These are phyloP conservation scores for Cyanidiococcus yangmingshanensis DNA, from an alignment of 23 red algal genomes.

Conservation along the genomic window DNA sequence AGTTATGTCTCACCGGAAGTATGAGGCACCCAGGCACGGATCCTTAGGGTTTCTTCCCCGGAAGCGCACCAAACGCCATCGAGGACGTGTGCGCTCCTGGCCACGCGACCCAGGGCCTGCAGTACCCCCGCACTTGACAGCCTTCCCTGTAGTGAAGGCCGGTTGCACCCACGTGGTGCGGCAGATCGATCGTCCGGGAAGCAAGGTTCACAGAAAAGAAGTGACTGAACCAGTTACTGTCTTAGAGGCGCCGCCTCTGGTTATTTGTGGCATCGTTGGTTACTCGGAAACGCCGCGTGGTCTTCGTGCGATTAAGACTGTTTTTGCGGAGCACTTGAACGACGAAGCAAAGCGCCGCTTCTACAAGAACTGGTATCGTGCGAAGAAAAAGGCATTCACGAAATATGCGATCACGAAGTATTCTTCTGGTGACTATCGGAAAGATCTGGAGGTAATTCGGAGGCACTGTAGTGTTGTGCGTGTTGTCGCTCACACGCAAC, in stretches of 20 bases:
- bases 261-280: slow-evolving; percentile 82
- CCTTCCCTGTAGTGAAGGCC: slow-evolving; percentile 88
- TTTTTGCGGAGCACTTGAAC: slow-evolving; percentile 93
- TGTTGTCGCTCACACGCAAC: slow-evolving; percentile 87
- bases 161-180: slow-evolving; percentile 96
- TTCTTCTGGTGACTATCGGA: slow-evolving; percentile 43
- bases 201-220: slow-evolving; percentile 97
- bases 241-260: slow-evolving; percentile 83
- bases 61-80: slow-evolving; percentile 57
- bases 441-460: slow-evolving; percentile 56
- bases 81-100: slow-evolving; percentile 86
- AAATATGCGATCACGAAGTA: slow-evolving; percentile 81
- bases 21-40: slow-evolving; percentile 85
- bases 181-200: slow-evolving; percentile 91
- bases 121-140: slow-evolving; percentile 78
- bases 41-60: slow-evolving; percentile 86
- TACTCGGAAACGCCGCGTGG: slow-evolving; percentile 96
- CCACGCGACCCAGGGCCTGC: slow-evolving; percentile 85
- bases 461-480: slow-evolving; percentile 90
- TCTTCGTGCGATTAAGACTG: slow-evolving; percentile 78
- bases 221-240: slow-evolving; percentile 87
- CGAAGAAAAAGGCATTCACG: slow-evolving; percentile 99
- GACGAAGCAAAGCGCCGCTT: slow-evolving; percentile 89
- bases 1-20: slow-evolving; percentile 98
- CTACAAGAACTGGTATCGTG: slow-evolving; percentile 99